A percentile compares a stretch with the other conserved stretches of the same genome.
phyloP scores from a whole-genome alignment of 1,284 basidiomycete genomes.

The Trichosporon sp. region DNA sequence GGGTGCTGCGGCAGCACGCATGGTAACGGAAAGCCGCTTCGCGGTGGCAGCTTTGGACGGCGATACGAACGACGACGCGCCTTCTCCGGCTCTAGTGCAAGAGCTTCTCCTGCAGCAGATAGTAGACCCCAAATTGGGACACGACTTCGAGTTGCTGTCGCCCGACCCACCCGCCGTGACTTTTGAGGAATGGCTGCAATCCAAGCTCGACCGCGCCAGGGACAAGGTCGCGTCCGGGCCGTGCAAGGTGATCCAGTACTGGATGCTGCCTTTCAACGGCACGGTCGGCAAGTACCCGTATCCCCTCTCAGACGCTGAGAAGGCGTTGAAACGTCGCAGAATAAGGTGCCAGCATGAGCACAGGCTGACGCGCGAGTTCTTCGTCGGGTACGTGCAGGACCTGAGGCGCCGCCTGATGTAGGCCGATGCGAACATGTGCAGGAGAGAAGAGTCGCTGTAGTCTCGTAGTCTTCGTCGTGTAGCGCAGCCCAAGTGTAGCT shows the following conservation, averaged over 20 bases:
- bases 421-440: too few species aligned
- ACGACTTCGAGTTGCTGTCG: too few species aligned
- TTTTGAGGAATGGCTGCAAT: too few species aligned
- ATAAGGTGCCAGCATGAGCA: background rate
- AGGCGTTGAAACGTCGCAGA: background rate
- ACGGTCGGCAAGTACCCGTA: background rate
- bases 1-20: background rate
- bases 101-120: too few species aligned
- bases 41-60: too few species aligned
- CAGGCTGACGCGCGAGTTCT: background rate
- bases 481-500: too few species aligned
- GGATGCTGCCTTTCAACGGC: slow-evolving; percentile 1
- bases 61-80: too few species aligned
- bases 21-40: background rate
- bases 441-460: too few species aligned
- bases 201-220: background rate
- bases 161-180: too few species aligned
- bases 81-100: too few species aligned
- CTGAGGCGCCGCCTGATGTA: background rate
- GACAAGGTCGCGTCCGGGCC: background rate
- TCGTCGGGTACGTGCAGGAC: background rate
- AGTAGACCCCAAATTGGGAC: too few species aligned
- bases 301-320: background rate
- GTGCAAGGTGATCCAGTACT: background rate
- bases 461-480: too few species aligned